Percentiles rank a stretch among this genome's conserved stretches.
phyloP scores from a whole-genome alignment of 805 yeast genomes.

The Ogataea salicorniae region DNA sequence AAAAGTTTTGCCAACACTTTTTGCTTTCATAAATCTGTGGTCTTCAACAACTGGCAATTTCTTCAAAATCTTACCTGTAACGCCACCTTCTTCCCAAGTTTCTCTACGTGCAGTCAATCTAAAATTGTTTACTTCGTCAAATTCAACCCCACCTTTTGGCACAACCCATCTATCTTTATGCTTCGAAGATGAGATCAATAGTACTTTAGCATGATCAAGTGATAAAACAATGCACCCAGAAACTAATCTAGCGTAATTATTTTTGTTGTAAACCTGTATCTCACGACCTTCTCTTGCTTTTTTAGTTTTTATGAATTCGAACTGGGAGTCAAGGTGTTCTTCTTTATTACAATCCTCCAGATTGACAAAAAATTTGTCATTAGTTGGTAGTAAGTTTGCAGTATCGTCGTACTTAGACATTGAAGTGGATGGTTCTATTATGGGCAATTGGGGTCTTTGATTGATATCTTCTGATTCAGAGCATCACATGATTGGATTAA shows the following conservation, averaged over 20 bases:
- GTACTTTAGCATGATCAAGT: constrained; percentile 50
- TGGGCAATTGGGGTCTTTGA: neutral
- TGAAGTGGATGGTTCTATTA: neutral
- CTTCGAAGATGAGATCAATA: constrained; percentile 74
- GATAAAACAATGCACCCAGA: constrained; percentile 87
- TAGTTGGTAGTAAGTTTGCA: constrained; percentile 6
- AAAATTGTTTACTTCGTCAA: constrained; percentile 57
- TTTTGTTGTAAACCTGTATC: constrained; percentile 52
- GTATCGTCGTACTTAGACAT: constrained; percentile 1
- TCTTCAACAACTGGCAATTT: constrained; percentile 68
- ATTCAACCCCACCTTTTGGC: constrained; percentile 95
- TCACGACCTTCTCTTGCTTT: constrained; percentile 51
- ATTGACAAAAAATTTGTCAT: constrained; percentile 14
- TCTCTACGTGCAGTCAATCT: constrained; percentile 67
- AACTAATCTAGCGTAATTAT: constrained; percentile 76
- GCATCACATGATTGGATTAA: no score
- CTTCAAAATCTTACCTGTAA: constrained; percentile 53
- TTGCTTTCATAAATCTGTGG: constrained; percentile 23
- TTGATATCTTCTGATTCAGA: neutral
- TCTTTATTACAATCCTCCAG: constrained; percentile 11
- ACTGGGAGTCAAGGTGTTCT: constrained; percentile 6
- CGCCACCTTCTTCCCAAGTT: constrained; percentile 98
- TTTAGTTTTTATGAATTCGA: constrained; percentile 25
- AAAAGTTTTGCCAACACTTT: constrained; percentile 13
- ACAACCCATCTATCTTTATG: constrained; percentile 73